Evolutionary conservation across 441 rosid genomes (phyloP), one percentile per base, ranked within the genome.

Genomic region (Adansonia gregorii): DNA sequence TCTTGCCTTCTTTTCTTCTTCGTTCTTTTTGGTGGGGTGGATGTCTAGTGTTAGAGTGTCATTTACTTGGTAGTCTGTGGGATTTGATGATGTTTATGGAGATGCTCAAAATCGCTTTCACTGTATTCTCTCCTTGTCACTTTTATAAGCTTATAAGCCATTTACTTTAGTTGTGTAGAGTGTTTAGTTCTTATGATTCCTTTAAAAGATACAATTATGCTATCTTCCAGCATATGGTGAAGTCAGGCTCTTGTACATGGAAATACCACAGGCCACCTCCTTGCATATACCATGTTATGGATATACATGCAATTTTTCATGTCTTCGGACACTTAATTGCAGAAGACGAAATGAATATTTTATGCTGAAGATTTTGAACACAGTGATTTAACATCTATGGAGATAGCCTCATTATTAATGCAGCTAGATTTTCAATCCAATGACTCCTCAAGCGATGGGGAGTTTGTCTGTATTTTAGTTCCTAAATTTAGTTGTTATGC

Each of bases 231-330:
- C 94, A 89, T 85, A 86, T 86, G 19, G 92, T 93, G 85, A 89
- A 83, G 94, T 90, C 91, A 67, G 94, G 94, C 81, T 93, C 96
- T 73, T 94, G 89, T 83, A 81, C 83, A 80, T 89, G 94, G 95
- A 89, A 83, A 85, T 83, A 86, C 84, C 83, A 80, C 86, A 83
- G 91, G 82, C 88, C 91, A 71, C 93, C 97, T 78, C 96, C 95
- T 60, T 78, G 84, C 76, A 76, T 88, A 80, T 81, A 82, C 83
- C 78, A 80, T 80, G 67, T 75, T 83, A 79, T 82, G 78, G 87
- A 82, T 81, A 78, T 89, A 86, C 83, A 83, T 66, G 77, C 87
- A 31, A 70, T 89, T 71, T 65, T 85, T 83, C 83, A 82, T 84
- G 83, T 81, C 78, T 83, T 89, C 9, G 90, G 82, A 83, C 73